Evolutionary conservation across 306 rosid genomes (phyloP).

Genomic region (Prunus salicina): DNA sequence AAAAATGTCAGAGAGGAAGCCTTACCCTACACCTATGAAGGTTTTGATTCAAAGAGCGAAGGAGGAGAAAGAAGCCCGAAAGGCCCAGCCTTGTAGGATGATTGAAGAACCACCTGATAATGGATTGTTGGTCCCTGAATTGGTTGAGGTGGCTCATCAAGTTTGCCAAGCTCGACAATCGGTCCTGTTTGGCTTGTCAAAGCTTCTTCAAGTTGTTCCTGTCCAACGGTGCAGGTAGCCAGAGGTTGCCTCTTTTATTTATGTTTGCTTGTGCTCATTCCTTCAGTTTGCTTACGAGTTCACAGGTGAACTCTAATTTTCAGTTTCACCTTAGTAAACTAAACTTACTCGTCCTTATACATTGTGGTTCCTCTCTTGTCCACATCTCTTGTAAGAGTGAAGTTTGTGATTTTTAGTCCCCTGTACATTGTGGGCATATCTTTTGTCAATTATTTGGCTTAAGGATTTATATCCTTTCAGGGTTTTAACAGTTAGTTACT

Average conservation of each 20-base stretch:
- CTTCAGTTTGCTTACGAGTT: not conserved
- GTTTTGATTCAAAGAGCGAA: conserved; percentile 65
- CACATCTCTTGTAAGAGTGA: not conserved
- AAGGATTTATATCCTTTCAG: not conserved
- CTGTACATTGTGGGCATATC: too few relatives aligned
- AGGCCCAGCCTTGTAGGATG: conserved; percentile 60
- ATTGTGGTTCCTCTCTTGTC: not conserved
- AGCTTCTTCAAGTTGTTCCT: conserved; percentile 51
- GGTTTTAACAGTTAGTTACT: not conserved
- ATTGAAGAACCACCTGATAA: conserved; percentile 63
- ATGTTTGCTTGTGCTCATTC: too few relatives aligned
- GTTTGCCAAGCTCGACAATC: conserved; percentile 54
- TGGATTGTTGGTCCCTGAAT: conserved; percentile 75
- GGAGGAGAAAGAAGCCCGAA: conserved; percentile 56
- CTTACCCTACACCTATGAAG: conserved; percentile 76
- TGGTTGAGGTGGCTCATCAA: conserved; percentile 55
- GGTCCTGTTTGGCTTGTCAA: conserved; percentile 48
- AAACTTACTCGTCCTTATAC: not conserved
- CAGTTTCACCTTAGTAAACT: not conserved
- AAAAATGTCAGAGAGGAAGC: conserved; percentile 60
- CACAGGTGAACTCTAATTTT: too few relatives aligned
- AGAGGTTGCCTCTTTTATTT: not conserved
- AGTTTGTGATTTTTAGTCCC: too few relatives aligned
- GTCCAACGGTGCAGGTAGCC: conserved; percentile 50
- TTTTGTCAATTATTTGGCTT: too few relatives aligned